Base-by-base conservation (phyloP, 352 stramenopile genomes). In the Phytophthora constricta region DNA sequence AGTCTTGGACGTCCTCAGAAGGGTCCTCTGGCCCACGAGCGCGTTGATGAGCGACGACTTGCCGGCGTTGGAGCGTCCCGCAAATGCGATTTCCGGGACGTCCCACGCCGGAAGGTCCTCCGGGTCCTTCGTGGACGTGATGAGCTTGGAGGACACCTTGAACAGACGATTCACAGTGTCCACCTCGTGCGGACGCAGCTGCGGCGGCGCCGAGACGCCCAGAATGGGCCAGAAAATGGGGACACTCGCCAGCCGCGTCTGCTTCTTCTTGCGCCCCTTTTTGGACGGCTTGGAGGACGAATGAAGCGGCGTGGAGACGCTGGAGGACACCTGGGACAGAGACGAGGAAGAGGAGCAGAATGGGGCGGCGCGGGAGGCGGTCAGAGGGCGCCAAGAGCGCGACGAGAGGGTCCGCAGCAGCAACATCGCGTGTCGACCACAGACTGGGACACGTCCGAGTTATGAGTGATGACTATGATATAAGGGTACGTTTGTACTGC, bases 31-130 rank as follows among this genome's bases (percentile, higher is more conserved):
- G 3, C 74, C 78, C 13, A 92, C 79, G 26, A 98, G 56, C 7
- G 91, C 85, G 51, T 96, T 96, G 49, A 97, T 92, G 14, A 97
- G 67, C 42, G 90, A 95, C 37, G 87, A 96, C 62, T 97, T 97
- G 37, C 90, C 90, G 4, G 91, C 87, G 63, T 97, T 97, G 10
- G 89, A 96, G 53, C 90, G 89, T 13, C 90, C 90, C 2, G 89
- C 85, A 45, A 97, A 93, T 26, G 87, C 87, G 25, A 97, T 76
- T 74, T 97, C 87, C 13, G 90, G 87, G 8, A 92, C 68, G 20
- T 76, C 27, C 81, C 87, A 91, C 48, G 80, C 76, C 13, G 88
- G 87, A 8, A 95, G 70, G 47, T 95, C 86, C 27, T 58, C 62
- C 16, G 62, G 58, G 46, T 89, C 70, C n/a, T 64, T 62, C 2